Conservation (phyloP, 108 stramenopile genomes). For the Pseudonitzschia delicatissima region DNA sequence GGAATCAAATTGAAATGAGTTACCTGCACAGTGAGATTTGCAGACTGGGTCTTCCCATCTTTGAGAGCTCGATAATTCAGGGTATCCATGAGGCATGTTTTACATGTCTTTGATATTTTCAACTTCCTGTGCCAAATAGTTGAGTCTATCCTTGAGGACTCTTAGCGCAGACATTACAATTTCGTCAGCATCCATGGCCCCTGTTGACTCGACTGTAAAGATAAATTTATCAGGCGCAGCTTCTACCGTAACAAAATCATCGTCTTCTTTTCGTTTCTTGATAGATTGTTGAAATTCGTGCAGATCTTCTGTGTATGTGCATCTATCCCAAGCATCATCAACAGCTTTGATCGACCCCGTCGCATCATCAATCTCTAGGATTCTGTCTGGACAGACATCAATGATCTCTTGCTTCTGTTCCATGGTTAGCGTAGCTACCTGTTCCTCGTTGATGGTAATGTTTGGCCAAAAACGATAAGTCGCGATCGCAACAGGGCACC, state of each 20-base stretch:
- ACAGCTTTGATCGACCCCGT: conserved; percentile 63
- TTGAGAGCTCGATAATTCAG: neutral
- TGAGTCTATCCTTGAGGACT: conserved; percentile 79
- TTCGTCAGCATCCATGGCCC: conserved; percentile 88
- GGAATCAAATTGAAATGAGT: too few relatives aligned
- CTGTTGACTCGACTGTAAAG: conserved; percentile 85
- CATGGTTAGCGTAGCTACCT: conserved; percentile 74
- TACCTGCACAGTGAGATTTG: too few relatives aligned
- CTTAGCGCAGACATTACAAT: conserved; percentile 69
- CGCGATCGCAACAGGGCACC: conserved; percentile 94
- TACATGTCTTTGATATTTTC: conserved; percentile 80
- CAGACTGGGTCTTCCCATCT: neutral
- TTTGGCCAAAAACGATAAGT: conserved; percentile 93
- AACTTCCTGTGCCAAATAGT: conserved; percentile 75
- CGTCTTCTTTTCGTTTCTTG: conserved; percentile 82
- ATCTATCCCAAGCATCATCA: conserved; percentile 80
- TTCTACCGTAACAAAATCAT: conserved; percentile 77
- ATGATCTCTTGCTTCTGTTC: conserved; percentile 89
- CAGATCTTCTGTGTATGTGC: conserved; percentile 85
- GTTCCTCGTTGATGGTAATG: conserved; percentile 88
- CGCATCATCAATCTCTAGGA: conserved; percentile 73
- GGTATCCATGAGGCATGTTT: neutral
- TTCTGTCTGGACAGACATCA: conserved; percentile 85
- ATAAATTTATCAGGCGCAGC: conserved; percentile 72
- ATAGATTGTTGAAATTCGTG: conserved; percentile 62